phyloP scores from a whole-genome alignment of 257 asterid species.

The Datura wrightii region DNA sequence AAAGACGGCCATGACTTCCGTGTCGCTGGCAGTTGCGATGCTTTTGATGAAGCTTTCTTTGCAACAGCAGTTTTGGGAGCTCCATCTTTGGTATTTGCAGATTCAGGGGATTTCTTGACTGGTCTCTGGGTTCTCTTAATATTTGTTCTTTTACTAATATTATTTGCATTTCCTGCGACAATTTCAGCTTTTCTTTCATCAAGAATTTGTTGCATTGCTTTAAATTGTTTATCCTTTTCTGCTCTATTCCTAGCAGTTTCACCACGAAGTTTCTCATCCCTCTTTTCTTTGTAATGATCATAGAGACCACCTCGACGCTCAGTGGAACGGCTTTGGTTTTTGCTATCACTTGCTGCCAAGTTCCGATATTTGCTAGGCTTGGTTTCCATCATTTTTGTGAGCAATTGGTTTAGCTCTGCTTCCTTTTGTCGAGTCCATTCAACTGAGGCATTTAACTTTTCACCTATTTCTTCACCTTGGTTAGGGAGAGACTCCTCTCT shows the following conservation, averaged over 20 bases:
- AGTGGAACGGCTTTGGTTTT: constrained; percentile 60
- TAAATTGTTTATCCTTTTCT: constrained; percentile 65
- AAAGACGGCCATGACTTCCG: constrained; percentile 91
- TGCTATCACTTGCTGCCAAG: constrained; percentile 48
- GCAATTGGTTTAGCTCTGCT: constrained; percentile 84
- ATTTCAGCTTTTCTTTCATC: constrained; percentile 62
- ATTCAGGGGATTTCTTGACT: constrained; percentile 50
- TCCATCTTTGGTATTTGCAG: constrained; percentile 64
- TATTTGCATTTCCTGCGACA: constrained; percentile 52
- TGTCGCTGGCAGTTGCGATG: constrained; percentile 68
- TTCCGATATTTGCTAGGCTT: constrained; percentile 65
- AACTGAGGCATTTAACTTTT: constrained; percentile 60
- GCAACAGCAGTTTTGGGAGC: constrained; percentile 54
- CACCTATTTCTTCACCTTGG: constrained; percentile 49
- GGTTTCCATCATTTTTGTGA: constrained; percentile 90
- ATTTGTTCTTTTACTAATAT: constrained; percentile 51
- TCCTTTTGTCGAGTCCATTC: constrained; percentile 95
- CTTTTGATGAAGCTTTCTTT: constrained; percentile 62
- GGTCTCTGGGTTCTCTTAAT: constrained; percentile 70
- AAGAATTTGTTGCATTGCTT: constrained; percentile 53
- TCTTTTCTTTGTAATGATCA: constrained; percentile 71
- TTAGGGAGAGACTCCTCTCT: constrained; percentile 52
- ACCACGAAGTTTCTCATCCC: constrained; percentile 75
- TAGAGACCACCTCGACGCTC: constrained; percentile 71
- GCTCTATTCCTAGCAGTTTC: constrained; percentile 59